Base-by-base conservation (phyloP, 1,139 yeast genomes). In the Entelexis sorbosivorans region DNA sequence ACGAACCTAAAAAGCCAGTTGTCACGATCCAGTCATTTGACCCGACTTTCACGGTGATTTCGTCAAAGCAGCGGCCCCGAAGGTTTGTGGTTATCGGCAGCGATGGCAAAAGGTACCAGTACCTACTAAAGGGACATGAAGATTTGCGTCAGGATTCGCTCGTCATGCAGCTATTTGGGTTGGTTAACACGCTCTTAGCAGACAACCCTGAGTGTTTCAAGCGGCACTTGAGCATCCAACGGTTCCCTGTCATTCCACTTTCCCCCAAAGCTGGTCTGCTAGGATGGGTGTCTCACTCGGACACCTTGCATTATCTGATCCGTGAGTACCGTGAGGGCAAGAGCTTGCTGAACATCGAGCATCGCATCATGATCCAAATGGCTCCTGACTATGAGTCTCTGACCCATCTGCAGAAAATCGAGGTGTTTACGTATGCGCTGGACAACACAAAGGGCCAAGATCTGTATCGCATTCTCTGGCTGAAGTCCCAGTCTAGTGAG, bases 251-350 rank as follows among this genome's bases (percentile, higher is more conserved):
- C 0, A 89, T 85, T 60, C 98, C 99, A 10, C 70, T 93, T 48
- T 88, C 97, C 2, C 99, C 98, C 24, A 88, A 87, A 63, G 88
- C 95, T n/a, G 99, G 99, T 57, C 69, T 93, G 49, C 69, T 91
- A 44, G 95, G 97, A 0, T 93, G 97, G 97, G 98, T 93, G 31
- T 91, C 95, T 9, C 89, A 91, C 63, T 83, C 95, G 63, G 98
- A 93, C 63, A 93, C 99, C 0, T 83, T 93, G 78, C 98, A 93
- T 67, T 89, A 83, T 4, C 73, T 93, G 56, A 91, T 93, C 51
- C 77, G 89, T 56, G 97, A 91, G 60, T 88, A 89, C 64, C 78
- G 99, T 61, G 97, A 91, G 59, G 78, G 96, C 55, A 89, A 88
- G 71, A 85, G 89, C 47, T 74, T 89, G 58, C 72, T 91, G 58